phyloP scores from a whole-genome alignment of 441 rosid species.

The Adansonia grandidieri region DNA sequence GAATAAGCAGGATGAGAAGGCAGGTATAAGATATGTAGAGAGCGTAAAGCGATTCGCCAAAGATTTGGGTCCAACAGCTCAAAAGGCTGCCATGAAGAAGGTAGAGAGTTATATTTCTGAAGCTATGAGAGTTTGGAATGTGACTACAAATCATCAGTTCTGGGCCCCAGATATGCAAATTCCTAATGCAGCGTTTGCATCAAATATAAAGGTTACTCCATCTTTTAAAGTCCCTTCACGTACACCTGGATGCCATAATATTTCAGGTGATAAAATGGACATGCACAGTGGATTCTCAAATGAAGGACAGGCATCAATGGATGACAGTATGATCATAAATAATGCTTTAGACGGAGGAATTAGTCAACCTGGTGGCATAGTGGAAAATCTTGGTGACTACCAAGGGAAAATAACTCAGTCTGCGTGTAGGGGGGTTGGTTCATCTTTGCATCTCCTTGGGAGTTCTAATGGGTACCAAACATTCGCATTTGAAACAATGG shows the following conservation, averaged over 20 bases:
- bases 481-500: background rate
- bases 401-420: slow-evolving; percentile 14
- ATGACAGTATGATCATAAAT: slow-evolving; percentile 15
- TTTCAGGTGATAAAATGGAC: slow-evolving; percentile 13
- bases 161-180: slow-evolving; percentile 24
- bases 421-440: slow-evolving; percentile 15
- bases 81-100: slow-evolving; percentile 40
- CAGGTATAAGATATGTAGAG: slow-evolving; percentile 29
- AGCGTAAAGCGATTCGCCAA: slow-evolving; percentile 41
- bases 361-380: slow-evolving; percentile 16
- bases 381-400: slow-evolving; percentile 27
- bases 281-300: slow-evolving; percentile 13
- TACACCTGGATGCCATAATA: slow-evolving; percentile 14
- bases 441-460: slow-evolving; percentile 27
- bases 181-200: slow-evolving; percentile 19
- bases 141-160: slow-evolving; percentile 21
- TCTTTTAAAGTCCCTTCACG: slow-evolving; percentile 23
- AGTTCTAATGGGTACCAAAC: slow-evolving; percentile 17
- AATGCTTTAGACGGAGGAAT: slow-evolving; percentile 27
- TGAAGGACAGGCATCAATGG: slow-evolving; percentile 18
- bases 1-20: slow-evolving; percentile 34
- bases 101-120: slow-evolving; percentile 29
- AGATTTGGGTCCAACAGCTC: slow-evolving; percentile 50
- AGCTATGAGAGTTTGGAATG: slow-evolving; percentile 16
- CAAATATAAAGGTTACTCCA: slow-evolving; percentile 20